Evolutionary conservation across 352 stramenopile genomes (phyloP).

Genomic region (Phytophthora pisi): DNA sequence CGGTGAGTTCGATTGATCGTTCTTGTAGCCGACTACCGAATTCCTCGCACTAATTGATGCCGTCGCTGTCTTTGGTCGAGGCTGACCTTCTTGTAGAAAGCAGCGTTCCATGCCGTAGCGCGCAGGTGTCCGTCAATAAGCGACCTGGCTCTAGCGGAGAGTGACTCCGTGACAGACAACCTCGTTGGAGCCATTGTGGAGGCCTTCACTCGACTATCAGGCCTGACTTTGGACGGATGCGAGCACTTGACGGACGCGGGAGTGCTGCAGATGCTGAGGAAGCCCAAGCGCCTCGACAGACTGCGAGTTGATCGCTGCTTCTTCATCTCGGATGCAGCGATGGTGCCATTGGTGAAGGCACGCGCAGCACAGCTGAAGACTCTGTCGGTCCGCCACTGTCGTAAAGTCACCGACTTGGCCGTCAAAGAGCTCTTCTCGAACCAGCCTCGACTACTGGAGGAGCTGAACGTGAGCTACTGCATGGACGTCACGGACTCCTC

Average conservation of each 20-base stretch:
- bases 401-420: conserved; percentile 41
- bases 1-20: conserved; percentile 26
- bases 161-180: conserved; percentile 60
- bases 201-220: conserved; percentile 43
- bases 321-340: conserved; percentile 45
- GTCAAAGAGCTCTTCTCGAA: conserved; percentile 58
- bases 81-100: conserved; percentile 49
- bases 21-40: not conserved
- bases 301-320: conserved; percentile 57
- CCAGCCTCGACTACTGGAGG: conserved; percentile 53
- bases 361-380: conserved; percentile 37
- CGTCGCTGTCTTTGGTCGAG: conserved; percentile 12
- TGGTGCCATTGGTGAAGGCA: conserved; percentile 47
- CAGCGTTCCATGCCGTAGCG: conserved; percentile 40
- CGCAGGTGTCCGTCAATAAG: conserved; percentile 34
- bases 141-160: conserved; percentile 47
- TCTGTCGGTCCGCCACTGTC: conserved; percentile 51
- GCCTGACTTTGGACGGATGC: conserved; percentile 57
- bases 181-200: conserved; percentile 43
- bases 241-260: conserved; percentile 60
- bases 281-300: conserved; percentile 32
- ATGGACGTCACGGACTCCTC: conserved; percentile 50
- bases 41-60: conserved; percentile 7
- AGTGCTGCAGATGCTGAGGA: conserved; percentile 51
- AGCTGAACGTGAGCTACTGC: conserved; percentile 67